Percentiles rank a stretch among this genome's conserved stretches.
phyloP scores from a whole-genome alignment of 306 rosid genomes.

The Pterocarpus santalinus region DNA sequence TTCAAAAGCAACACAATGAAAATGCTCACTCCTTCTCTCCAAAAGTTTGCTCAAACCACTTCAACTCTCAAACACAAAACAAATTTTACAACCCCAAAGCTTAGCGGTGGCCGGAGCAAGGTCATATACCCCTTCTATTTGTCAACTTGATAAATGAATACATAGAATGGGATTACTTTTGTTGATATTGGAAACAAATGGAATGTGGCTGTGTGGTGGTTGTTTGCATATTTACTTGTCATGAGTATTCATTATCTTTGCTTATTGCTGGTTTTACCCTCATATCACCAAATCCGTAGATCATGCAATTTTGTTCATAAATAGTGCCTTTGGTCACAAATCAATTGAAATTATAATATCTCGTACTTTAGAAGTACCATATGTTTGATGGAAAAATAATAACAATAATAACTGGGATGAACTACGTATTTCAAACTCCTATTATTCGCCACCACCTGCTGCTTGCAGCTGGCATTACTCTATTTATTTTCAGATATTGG shows the following conservation, averaged over 20 bases:
- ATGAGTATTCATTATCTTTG: conserved; percentile 22
- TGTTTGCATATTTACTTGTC: conserved; percentile 6
- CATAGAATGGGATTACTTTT: conserved; percentile 19
- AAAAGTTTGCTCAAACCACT: too few relatives aligned
- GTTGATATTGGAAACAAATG: conserved; percentile 32
- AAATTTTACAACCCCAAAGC: too few relatives aligned
- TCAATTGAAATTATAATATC: neutral
- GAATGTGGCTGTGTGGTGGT: neutral
- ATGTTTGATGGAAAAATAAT: neutral
- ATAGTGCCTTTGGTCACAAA: neutral
- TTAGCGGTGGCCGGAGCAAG: too few relatives aligned
- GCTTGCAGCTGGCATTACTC: conserved; percentile 1
- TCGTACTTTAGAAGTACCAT: neutral
- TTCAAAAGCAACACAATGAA: too few relatives aligned
- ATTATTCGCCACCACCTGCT: neutral
- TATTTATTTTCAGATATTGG: neutral
- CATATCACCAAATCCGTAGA: neutral
- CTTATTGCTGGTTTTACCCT: conserved; percentile 9
- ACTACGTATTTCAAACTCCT: conserved; percentile 9
- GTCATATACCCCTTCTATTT: too few relatives aligned
- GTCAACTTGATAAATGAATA: too few relatives aligned
- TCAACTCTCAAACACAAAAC: too few relatives aligned
- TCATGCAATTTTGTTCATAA: neutral
- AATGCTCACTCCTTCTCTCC: too few relatives aligned
- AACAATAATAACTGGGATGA: neutral